Evolutionary conservation across 2,329 filamentous ascomycete species (phyloP).

Genomic region (Emmonsiellopsis sp.): DNA sequence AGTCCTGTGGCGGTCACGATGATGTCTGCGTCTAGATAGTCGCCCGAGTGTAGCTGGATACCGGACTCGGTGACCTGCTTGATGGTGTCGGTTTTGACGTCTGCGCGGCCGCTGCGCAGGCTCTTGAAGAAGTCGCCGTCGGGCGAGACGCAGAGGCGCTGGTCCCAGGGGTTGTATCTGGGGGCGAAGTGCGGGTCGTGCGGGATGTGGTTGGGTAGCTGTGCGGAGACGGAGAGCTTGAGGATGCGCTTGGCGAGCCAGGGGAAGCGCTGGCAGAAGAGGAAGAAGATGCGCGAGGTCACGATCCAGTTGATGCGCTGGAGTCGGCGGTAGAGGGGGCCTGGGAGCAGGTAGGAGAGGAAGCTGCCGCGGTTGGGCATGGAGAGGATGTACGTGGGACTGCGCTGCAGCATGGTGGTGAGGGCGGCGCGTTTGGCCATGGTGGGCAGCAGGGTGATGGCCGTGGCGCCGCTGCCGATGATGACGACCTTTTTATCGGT

Average conservation of each 20-base stretch:
- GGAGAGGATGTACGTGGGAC: conserved; percentile 61
- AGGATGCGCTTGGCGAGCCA: conserved; percentile 41
- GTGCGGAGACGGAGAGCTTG: conserved; percentile 33
- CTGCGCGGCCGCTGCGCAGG: conserved; percentile 42
- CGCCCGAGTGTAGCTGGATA: conserved; percentile 40
- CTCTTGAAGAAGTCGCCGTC: conserved; percentile 51
- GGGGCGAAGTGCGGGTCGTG: conserved; percentile 57
- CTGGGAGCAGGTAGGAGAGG: conserved; percentile 30
- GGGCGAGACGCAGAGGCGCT: conserved; percentile 64
- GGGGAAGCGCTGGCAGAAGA: conserved; percentile 48
- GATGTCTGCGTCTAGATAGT: conserved; percentile 32
- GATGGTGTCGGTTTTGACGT: conserved; percentile 49
- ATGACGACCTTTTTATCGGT: conserved; percentile 59
- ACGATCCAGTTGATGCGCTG: conserved; percentile 42
- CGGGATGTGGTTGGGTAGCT: conserved; percentile 47
- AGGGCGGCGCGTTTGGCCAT: conserved; percentile 55
- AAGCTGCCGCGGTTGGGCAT: conserved; percentile 36
- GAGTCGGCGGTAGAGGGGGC: conserved; percentile 21
- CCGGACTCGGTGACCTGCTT: conserved; percentile 40
- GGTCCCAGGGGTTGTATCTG: conserved; percentile 59
- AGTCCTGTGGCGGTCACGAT: conserved; percentile 38
- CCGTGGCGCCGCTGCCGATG: conserved; percentile 71
- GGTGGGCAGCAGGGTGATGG: conserved; percentile 65
- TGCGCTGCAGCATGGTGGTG: conserved; percentile 75
- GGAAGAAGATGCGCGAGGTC: conserved; percentile 41